phyloP scores from a whole-genome alignment of 495 filamentous ascomycete genomes.

The Daldinia caldariorum region DNA sequence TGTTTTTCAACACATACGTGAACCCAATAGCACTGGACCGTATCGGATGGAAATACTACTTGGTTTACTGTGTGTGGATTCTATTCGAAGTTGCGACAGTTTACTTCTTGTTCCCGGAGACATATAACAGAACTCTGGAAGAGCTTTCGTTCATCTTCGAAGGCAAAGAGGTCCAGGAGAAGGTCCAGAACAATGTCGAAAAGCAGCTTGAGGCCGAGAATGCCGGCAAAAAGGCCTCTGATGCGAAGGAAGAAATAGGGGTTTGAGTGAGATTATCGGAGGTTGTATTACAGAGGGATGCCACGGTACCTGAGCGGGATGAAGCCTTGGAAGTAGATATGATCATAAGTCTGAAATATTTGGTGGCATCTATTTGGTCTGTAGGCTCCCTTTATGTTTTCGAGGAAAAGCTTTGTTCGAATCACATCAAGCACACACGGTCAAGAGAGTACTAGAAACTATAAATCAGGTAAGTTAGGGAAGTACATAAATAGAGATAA shows the following conservation, averaged over 20 bases:
- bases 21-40: constrained; percentile 62
- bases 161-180: constrained; percentile 51
- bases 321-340: too few species aligned
- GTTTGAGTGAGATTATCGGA: constrained; percentile 9
- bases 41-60: constrained; percentile 64
- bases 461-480: too few species aligned
- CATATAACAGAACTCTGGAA: constrained; percentile 62
- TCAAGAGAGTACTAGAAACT: too few species aligned
- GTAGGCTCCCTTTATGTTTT: too few species aligned
- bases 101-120: constrained; percentile 70
- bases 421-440: too few species aligned
- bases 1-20: constrained; percentile 62
- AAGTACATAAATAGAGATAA: too few species aligned
- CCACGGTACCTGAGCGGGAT: background rate
- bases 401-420: too few species aligned
- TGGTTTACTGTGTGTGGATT: constrained; percentile 68
- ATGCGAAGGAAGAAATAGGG: constrained; percentile 3
- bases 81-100: constrained; percentile 64
- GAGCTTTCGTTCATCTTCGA: constrained; percentile 57
- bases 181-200: constrained; percentile 48
- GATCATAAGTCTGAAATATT: too few species aligned
- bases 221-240: background rate
- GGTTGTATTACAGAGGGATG: background rate
- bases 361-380: too few species aligned
- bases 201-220: constrained; percentile 50